Base-by-base conservation (phyloP, 805 yeast species). In the Kuraishia borneana region DNA sequence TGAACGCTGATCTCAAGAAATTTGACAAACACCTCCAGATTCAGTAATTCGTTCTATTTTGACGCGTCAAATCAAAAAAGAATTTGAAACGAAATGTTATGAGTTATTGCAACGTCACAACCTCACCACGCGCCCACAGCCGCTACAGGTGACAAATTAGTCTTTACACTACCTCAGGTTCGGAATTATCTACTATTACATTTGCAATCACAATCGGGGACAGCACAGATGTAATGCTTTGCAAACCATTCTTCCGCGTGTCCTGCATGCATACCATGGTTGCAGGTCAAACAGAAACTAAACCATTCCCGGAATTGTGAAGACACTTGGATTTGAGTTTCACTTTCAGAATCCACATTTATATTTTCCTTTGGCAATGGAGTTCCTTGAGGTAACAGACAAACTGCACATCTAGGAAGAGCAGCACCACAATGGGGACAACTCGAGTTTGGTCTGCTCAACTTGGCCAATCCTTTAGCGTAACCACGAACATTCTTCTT, bases 181-280 rank as follows among this genome's bases (percentile, higher is more conserved):
- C 23, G 23, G 9, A 7, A 21, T 42, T 51, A 62, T 42, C 63
- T 67, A 45, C 70, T 75, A 45, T 80, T 81, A 53, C 97, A 89
- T 33, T 73, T 63, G 48, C 98, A 89, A 27, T 67, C 63, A 48
- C 98, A 89, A 29, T 87, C 94, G 0, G 96, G 96, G 3, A 89
- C 95, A 0, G 98, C 96, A 48, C 98, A 89, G 1, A 83, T 73
- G 36, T 71, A 73, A 47, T 88, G 95, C 51, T 77, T 79, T 18
- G 79, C 70, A 53, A 89, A 89, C 98, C 98, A 89, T 47, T 88
- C 94, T 42, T 83, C 87, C 0, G 96, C 96, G 53, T 89, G 98
- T 3, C 82, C 87, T 0, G 95, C 87, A 58, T 89, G 98, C 73
- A 78, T 78, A 1, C 96, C 95, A 47, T 89, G 98, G 50, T 82